Evolutionary conservation across 2,329 filamentous ascomycete genomes (phyloP).

Genomic region (Didymella exigua): DNA sequence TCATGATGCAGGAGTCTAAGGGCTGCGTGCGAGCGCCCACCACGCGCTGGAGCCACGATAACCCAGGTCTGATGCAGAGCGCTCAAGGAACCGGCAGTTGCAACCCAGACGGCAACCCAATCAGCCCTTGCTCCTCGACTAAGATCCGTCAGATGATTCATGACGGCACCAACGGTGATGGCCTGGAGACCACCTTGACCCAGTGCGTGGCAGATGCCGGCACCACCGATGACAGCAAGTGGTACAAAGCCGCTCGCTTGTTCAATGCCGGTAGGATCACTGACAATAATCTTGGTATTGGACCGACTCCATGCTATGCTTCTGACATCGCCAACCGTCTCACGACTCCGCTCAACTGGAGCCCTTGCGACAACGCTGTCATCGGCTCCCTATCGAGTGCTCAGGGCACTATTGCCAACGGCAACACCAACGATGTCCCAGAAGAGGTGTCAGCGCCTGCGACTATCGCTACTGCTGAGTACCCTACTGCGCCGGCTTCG

Average conservation of each 20-base stretch:
- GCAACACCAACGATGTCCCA: not conserved
- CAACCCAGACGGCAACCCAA: constrained; percentile 47
- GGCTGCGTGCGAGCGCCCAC: constrained; percentile 55
- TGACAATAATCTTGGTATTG: constrained; percentile 48
- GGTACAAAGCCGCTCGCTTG: constrained; percentile 55
- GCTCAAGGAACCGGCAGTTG: constrained; percentile 38
- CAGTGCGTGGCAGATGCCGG: constrained; percentile 45
- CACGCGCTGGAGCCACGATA: constrained; percentile 49
- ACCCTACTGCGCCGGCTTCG: not conserved
- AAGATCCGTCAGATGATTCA: constrained; percentile 51
- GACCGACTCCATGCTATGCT: constrained; percentile 57
- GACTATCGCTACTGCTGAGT: not conserved
- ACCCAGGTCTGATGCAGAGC: constrained; percentile 57
- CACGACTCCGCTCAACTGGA: constrained; percentile 34
- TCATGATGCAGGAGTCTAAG: constrained; percentile 55
- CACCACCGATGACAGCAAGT: constrained; percentile 45
- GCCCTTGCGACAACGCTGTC: constrained; percentile 22
- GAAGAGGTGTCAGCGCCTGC: constrained; percentile 6
- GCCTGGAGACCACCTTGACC: constrained; percentile 51
- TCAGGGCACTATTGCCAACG: constrained; percentile 1
- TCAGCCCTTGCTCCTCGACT: constrained; percentile 48
- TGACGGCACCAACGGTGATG: constrained; percentile 53
- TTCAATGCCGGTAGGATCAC: constrained; percentile 56
- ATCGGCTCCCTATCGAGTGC: constrained; percentile 6
- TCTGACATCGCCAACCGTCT: constrained; percentile 59